Conservation (phyloP, 108 stramenopile species). For the Skeletonema tropicum region DNA sequence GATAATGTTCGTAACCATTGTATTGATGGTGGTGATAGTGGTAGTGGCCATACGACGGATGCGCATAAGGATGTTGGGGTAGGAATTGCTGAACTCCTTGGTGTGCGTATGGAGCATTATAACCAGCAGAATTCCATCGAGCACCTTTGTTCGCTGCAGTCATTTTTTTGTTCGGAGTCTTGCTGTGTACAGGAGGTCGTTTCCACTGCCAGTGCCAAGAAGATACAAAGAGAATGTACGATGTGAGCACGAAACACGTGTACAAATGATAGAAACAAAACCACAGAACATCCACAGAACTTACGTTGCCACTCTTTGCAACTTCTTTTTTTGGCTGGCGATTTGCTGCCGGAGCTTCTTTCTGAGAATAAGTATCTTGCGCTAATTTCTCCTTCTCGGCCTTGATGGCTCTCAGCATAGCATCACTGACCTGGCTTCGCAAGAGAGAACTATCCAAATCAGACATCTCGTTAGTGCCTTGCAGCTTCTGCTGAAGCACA, state of each 20-base stretch:
- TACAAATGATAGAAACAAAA: background rate
- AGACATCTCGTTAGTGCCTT: slow-evolving; percentile 51
- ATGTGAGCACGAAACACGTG: slow-evolving; percentile 6
- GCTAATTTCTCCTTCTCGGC: slow-evolving; percentile 66
- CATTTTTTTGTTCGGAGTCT: slow-evolving; percentile 10
- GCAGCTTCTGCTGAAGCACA: slow-evolving; percentile 58
- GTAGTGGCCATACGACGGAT: slow-evolving; percentile 15
- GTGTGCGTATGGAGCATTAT: slow-evolving; percentile 19
- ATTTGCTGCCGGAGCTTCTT: slow-evolving; percentile 11
- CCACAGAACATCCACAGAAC: background rate
- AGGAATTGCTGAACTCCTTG: slow-evolving; percentile 24
- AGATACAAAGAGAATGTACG: background rate
- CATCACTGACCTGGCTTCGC: slow-evolving; percentile 74
- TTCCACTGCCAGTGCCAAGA: slow-evolving; percentile 1
- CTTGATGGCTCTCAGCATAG: slow-evolving; percentile 77
- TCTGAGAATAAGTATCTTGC: slow-evolving; percentile 35
- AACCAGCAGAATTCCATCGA: slow-evolving; percentile 15
- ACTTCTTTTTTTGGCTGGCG: background rate
- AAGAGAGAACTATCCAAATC: slow-evolving; percentile 75
- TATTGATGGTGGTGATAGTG: slow-evolving; percentile 26
- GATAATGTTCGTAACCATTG: slow-evolving; percentile 26
- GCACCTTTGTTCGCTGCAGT: slow-evolving; percentile 5
- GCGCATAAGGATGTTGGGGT: slow-evolving; percentile 13
- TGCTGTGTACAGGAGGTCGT: slow-evolving; percentile 1
- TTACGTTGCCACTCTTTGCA: background rate